phyloP scores from a whole-genome alignment of 2,329 filamentous ascomycete genomes.

The Chalara sp. region DNA sequence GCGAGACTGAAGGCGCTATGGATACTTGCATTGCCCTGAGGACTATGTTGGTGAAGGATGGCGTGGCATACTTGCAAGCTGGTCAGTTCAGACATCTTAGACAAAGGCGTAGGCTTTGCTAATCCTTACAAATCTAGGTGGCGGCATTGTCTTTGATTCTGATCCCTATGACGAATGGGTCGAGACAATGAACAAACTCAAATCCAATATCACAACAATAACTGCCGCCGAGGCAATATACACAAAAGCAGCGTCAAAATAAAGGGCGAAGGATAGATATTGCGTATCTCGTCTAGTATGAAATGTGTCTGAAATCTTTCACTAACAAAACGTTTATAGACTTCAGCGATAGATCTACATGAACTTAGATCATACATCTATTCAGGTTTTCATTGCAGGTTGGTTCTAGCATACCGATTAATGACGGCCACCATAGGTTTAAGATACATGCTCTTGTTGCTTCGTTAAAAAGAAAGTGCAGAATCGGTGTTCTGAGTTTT shows the following conservation, averaged over 20 bases:
- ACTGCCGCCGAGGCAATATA: conserved; percentile 66
- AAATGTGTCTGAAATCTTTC: too few relatives aligned
- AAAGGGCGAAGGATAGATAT: too few relatives aligned
- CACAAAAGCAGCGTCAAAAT: conserved; percentile 1
- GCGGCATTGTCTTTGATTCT: conserved; percentile 91
- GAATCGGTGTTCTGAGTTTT: too few relatives aligned
- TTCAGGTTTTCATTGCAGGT: too few relatives aligned
- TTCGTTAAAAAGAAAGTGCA: too few relatives aligned
- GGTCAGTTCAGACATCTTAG: conserved; percentile 34
- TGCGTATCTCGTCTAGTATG: too few relatives aligned
- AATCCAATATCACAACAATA: conserved; percentile 85
- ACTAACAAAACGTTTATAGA: too few relatives aligned
- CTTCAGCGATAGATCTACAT: too few relatives aligned
- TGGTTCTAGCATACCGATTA: too few relatives aligned
- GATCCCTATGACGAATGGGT: conserved; percentile 88
- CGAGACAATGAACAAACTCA: conserved; percentile 95
- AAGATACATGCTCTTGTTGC: too few relatives aligned
- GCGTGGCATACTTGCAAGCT: conserved; percentile 85
- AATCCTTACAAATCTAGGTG: conserved; percentile 39
- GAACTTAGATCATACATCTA: too few relatives aligned
- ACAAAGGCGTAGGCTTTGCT: not conserved
- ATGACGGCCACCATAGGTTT: too few relatives aligned
- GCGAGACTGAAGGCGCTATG: conserved; percentile 73
- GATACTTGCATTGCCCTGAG: conserved; percentile 69
- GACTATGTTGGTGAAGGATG: conserved; percentile 92